A percentile compares a stretch with the other conserved stretches of the same genome.
Evolutionary conservation across 805 yeast genomes (phyloP).

Genomic region (Sugiyamaella smithiae): DNA sequence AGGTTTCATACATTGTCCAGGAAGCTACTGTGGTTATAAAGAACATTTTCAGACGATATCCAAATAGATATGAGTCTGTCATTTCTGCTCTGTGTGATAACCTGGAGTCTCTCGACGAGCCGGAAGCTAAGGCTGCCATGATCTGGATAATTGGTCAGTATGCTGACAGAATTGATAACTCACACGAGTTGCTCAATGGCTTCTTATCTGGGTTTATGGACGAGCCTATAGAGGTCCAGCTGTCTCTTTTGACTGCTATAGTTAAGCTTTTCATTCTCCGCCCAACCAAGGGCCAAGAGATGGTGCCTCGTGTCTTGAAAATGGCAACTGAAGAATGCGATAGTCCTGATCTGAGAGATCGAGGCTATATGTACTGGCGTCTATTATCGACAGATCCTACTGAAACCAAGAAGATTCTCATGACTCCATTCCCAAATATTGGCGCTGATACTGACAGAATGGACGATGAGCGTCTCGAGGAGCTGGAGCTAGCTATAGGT

Average conservation of each 20-base stretch:
- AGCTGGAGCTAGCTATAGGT: conserved; percentile 78
- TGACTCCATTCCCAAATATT: conserved; percentile 60
- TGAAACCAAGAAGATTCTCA: conserved; percentile 52
- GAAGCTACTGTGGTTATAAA: conserved; percentile 75
- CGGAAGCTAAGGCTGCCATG: conserved; percentile 73
- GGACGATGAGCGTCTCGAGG: conserved; percentile 70
- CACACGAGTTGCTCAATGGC: conserved; percentile 42
- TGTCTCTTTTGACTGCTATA: conserved; percentile 67
- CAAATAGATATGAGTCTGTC: conserved; percentile 50
- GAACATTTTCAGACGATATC: conserved; percentile 74
- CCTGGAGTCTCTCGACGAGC: conserved; percentile 59
- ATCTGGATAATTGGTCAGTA: conserved; percentile 84
- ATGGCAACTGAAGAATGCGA: conserved; percentile 69
- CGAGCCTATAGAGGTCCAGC: conserved; percentile 72
- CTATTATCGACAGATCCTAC: conserved; percentile 54
- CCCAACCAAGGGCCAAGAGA: conserved; percentile 52
- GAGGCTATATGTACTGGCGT: conserved; percentile 86
- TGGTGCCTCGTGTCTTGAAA: conserved; percentile 59
- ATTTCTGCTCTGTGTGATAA: conserved; percentile 43
- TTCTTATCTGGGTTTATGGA: conserved; percentile 50
- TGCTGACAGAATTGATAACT: conserved; percentile 46
- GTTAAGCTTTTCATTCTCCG: conserved; percentile 62
- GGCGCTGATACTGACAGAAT: conserved; percentile 64
- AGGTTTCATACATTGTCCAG: conserved; percentile 71
- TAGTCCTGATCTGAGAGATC: conserved; percentile 82